Evolutionary conservation across 2,329 filamentous ascomycete species (phyloP), one percentile per base, ranked within the genome.

Genomic region (Ramularia collo-cygni): DNA sequence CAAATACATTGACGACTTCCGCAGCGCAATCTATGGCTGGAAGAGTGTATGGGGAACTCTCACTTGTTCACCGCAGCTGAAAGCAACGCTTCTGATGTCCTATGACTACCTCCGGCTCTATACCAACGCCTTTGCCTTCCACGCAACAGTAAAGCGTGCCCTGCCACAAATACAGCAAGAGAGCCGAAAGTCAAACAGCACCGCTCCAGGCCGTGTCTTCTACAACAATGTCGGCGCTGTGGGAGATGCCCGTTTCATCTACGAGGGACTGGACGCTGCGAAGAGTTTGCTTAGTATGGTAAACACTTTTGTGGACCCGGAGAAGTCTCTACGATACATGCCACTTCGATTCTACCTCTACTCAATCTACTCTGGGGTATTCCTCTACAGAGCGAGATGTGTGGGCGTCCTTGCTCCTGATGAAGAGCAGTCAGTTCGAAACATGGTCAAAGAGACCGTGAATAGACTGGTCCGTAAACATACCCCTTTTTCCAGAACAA

Each of bases 51-150:
- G 81, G 80, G 79, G 79, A 1, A 76, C 74, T 2, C 59, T 83
- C 18, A 75, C 73, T 29, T 84, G 81, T 54, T 81, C 80, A 1
- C 70, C 76, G 1, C 74, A 76, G 4, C 73, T 85, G 47, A 83
- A 83, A 56, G 76, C 77, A 3, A 82, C 76, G 4, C 62, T 86
- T 2, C 68, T 83, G 16, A 70, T 86, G 53, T 83, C 80, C 0
- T 85, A 84, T 53, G 80, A 85, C 50, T 86, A 85, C 53, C 64
- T 86, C 2, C 72, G 81, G 5, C 69, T 86, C 1, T 86, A 86
- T 57, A 83, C 81, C 35, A 85, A 84, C 43, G 81, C 82, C 0
- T 86, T 85, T 55, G 82, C 81, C 1, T 85, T 85, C 50, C 82
- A 86, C 56, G 81, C 82, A 2, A 83, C 79, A 1, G 76, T 75